Evolutionary conservation across 352 stramenopile species (phyloP).

Genomic region (Phytopythium montanum): DNA sequence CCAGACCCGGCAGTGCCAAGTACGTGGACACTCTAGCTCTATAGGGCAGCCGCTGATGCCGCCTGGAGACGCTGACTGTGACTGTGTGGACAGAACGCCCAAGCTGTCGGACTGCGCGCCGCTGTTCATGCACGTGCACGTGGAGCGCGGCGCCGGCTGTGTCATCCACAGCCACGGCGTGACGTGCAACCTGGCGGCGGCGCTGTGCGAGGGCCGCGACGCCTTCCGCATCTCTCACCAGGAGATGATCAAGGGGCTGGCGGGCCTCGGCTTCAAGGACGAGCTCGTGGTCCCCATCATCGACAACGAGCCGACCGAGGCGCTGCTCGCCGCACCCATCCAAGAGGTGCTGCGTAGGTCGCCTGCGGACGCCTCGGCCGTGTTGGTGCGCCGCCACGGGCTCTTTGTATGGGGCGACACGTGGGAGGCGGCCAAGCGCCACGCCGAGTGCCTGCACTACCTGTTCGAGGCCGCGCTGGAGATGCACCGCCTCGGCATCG

Average conservation of each 20-base stretch:
- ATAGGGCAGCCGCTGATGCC: too few species aligned
- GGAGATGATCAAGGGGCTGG: constrained; percentile 98
- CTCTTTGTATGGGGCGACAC: constrained; percentile 96
- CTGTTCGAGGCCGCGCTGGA: constrained; percentile 91
- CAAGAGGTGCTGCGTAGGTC: constrained; percentile 82
- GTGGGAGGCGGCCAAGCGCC: constrained; percentile 96
- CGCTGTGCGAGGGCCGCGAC: constrained; percentile 79
- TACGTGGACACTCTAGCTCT: constrained; percentile 8
- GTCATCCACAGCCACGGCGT: constrained; percentile 81
- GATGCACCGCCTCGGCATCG: constrained; percentile 86
- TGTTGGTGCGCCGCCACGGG: constrained; percentile 94
- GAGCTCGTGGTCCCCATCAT: constrained; percentile 96
- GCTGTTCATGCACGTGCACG: constrained; percentile 93
- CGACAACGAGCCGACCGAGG: constrained; percentile 94
- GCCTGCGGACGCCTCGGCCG: constrained; percentile 82
- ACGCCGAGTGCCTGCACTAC: constrained; percentile 97
- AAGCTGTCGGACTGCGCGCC: constrained; percentile 94
- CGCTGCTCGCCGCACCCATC: constrained; percentile 89
- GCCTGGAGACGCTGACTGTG: not conserved
- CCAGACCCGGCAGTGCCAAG: constrained; percentile 34
- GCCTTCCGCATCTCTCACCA: constrained; percentile 93
- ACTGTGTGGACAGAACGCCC: constrained; percentile 22
- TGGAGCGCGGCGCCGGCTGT: constrained; percentile 67
- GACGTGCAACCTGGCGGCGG: constrained; percentile 86
- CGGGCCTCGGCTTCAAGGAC: constrained; percentile 89